Conservation (phyloP, 108 stramenopile species). For the Nitzschia palea region DNA sequence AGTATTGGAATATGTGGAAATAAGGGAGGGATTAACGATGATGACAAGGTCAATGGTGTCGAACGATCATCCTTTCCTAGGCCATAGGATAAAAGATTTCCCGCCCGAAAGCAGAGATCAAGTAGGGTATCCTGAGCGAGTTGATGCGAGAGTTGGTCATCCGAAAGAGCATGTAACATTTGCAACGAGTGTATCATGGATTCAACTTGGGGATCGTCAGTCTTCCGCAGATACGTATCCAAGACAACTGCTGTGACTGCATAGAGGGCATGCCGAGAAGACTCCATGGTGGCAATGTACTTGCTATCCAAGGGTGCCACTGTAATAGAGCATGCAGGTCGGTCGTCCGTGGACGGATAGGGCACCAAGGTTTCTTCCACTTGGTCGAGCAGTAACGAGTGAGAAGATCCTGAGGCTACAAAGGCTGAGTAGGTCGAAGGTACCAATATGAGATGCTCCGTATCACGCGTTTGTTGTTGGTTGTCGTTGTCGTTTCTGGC, state of each 20-base stretch:
- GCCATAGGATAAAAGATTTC: conserved; percentile 28
- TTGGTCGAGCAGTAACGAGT: conserved; percentile 53
- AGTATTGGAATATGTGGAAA: conserved; percentile 60
- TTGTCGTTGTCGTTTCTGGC: background rate
- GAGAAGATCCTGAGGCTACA: conserved; percentile 54
- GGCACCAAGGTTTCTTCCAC: conserved; percentile 69
- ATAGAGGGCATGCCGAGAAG: conserved; percentile 6
- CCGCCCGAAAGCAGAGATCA: conserved; percentile 14
- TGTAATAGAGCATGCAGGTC: background rate
- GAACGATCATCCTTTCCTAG: conserved; percentile 36
- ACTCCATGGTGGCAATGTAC: conserved; percentile 19
- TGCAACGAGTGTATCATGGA: background rate
- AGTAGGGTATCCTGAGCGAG: background rate
- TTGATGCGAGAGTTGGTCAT: background rate
- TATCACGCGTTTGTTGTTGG: background rate
- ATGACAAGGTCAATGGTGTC: conserved; percentile 51
- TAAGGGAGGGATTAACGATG: conserved; percentile 56
- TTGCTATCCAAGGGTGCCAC: conserved; percentile 44
- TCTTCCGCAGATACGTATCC: conserved; percentile 24
- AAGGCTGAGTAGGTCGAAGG: conserved; percentile 58
- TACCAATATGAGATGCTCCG: conserved; percentile 47
- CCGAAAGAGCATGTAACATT: background rate
- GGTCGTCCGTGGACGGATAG: background rate
- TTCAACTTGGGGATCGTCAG: background rate
- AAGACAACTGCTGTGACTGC: conserved; percentile 30